phyloP scores from a whole-genome alignment of 768 basidiomycete genomes.

The Daedaleopsis nitida region DNA sequence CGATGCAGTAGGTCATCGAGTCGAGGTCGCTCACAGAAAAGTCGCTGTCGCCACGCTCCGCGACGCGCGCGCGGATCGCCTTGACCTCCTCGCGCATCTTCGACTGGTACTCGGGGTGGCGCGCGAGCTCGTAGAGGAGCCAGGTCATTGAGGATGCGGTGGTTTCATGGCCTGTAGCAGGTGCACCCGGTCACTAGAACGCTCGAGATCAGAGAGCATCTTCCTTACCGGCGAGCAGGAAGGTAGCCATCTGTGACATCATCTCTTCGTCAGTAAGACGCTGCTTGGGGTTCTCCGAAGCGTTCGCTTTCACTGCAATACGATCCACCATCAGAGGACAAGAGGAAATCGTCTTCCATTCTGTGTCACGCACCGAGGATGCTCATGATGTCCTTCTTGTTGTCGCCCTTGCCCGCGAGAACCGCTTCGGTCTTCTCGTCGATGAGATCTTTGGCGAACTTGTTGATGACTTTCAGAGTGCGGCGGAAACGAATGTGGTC shows the following conservation, averaged over 20 bases:
- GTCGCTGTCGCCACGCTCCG: slow-evolving; percentile 28
- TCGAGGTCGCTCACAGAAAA: slow-evolving; percentile 36
- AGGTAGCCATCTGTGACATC: slow-evolving; percentile 31
- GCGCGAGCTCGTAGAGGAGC: slow-evolving; percentile 33
- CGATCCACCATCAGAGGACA: background rate
- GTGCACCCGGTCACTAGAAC: background rate
- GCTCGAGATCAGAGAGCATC: background rate
- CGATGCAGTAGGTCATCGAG: slow-evolving; percentile 34
- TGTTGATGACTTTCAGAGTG: slow-evolving; percentile 27
- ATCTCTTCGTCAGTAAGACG: slow-evolving; percentile 35
- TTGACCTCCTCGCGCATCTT: slow-evolving; percentile 32
- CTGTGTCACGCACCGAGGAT: slow-evolving; percentile 28
- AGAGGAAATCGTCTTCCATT: background rate
- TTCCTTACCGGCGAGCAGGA: slow-evolving; percentile 19
- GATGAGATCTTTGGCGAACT: slow-evolving; percentile 27
- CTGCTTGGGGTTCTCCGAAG: slow-evolving; percentile 29
- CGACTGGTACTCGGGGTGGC: slow-evolving; percentile 28
- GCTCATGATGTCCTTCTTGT: slow-evolving; percentile 38
- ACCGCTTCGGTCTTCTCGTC: slow-evolving; percentile 25
- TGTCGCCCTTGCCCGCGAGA: slow-evolving; percentile 23
- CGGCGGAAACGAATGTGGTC: slow-evolving; percentile 32
- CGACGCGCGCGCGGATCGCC: slow-evolving; percentile 22
- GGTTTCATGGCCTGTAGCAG: slow-evolving; percentile 32
- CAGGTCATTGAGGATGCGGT: slow-evolving; percentile 33
- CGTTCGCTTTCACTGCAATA: slow-evolving; percentile 33